Evolutionary conservation across 768 basidiomycete genomes (phyloP), one percentile per base, ranked within the genome.

Genomic region (Cystofilobasidium ferigula): DNA sequence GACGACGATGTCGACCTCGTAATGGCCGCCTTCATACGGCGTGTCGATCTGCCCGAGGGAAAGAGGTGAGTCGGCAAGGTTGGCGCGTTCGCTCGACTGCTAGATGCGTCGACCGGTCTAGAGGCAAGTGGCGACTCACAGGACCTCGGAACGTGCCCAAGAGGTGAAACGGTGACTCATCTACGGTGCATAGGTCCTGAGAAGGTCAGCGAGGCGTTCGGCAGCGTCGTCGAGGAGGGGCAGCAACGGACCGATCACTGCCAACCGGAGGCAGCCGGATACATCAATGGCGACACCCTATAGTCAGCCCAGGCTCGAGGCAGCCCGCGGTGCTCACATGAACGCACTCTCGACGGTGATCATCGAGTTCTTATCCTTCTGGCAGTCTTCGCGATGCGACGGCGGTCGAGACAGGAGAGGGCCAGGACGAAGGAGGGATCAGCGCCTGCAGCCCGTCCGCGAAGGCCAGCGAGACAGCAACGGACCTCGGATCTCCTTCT

Each of bases 1-100:
- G 71, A 97, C 89, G 24, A 86, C 81, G 70, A 97, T 97, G 73
- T 97, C 92, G 57, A 97, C 88, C 77, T 93, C 86, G 72, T 88
- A 98, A 42, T 81, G 81, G 22, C 94, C 93, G 26, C 94, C 93
- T 67, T 88, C 82, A 68, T 98, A 98, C 0, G 94, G 93, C 4
- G 93, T 95, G 43, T 82, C 94, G 71, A 89, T 68, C 75, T 76
- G 45, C 18, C 10, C 12, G 53, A 5, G 13, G n/a, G 6, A 13
- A 26, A 4, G 28, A 53, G 64, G 16, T 67, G n/a, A 18, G 58
- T 62, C 66, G 62, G 48, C 56, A 24, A 14, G 38, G 38, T 20
- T n/a, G 24, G 26, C 12, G 42, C 22, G 64, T 18, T 1, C 30
- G 16, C 12, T 24, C 4, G 22, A 12, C 43, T 45, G 43, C 20